Conservation (phyloP, 2,329 filamentous ascomycete genomes). For the Fusarium sarcochroum region DNA sequence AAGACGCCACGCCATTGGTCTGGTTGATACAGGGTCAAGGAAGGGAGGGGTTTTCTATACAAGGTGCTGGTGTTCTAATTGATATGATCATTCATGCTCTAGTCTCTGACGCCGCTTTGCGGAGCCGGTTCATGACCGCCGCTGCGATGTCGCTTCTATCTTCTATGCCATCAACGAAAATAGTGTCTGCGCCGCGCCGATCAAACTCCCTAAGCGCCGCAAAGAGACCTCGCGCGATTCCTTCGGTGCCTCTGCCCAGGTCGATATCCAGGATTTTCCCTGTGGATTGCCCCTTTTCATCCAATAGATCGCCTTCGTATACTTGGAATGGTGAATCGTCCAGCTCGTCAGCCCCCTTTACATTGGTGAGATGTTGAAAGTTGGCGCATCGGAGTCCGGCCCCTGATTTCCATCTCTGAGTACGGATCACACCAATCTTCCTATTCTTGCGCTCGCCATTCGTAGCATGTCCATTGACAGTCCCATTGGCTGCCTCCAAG, state of each 20-base stretch:
- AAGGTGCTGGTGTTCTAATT: slow-evolving; percentile 50
- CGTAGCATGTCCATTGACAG: slow-evolving; percentile 43
- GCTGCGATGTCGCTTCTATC: slow-evolving; percentile 86
- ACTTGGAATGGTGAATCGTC: slow-evolving; percentile 57
- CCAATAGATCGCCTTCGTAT: slow-evolving; percentile 57
- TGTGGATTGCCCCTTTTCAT: slow-evolving; percentile 50
- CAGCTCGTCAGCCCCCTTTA: slow-evolving; percentile 45
- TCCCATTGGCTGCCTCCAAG: slow-evolving; percentile 45
- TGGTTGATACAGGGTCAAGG: slow-evolving; percentile 40
- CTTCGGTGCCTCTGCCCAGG: slow-evolving; percentile 77
- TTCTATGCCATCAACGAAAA: slow-evolving; percentile 90
- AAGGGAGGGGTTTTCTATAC: slow-evolving; percentile 38
- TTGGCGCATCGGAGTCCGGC: slow-evolving; percentile 57
- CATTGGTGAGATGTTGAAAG: slow-evolving; percentile 41
- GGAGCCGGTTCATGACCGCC: slow-evolving; percentile 86
- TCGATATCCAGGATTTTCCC: slow-evolving; percentile 76
- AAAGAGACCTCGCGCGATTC: slow-evolving; percentile 90
- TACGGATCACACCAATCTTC: slow-evolving; percentile 69
- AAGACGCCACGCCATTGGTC: slow-evolving; percentile 42
- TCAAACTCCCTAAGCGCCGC: slow-evolving; percentile 89
- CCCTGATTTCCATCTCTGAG: slow-evolving; percentile 64
- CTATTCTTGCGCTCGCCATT: slow-evolving; percentile 37
- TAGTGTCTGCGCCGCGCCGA: slow-evolving; percentile 80
- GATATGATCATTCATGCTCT: slow-evolving; percentile 60
- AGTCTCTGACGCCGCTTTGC: slow-evolving; percentile 80